phyloP scores from a whole-genome alignment of 2,329 filamentous ascomycete genomes.

The Fusarium ramigenum region DNA sequence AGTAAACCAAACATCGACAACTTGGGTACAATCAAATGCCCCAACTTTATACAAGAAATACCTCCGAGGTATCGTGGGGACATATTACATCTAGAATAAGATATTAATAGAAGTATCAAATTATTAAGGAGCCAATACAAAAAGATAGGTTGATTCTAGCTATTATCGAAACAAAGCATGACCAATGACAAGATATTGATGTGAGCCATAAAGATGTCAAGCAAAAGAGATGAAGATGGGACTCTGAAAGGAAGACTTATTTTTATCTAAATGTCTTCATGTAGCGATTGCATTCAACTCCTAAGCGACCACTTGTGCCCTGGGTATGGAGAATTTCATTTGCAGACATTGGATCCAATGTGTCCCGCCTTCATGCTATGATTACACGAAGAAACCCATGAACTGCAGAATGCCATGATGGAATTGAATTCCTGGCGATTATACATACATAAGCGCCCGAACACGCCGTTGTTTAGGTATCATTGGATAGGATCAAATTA shows the following conservation, averaged over 20 bases:
- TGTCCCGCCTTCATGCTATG: neutral
- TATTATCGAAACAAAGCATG: neutral
- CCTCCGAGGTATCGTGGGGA: too few species aligned
- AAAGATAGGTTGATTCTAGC: neutral
- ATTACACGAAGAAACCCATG: neutral
- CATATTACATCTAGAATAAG: neutral
- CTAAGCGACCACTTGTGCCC: neutral
- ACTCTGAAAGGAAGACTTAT: neutral
- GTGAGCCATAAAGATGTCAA: neutral
- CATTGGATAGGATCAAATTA: conserved; percentile 22
- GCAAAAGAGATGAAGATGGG: neutral
- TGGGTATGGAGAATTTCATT: neutral
- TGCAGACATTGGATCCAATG: neutral
- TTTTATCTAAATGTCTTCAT: neutral
- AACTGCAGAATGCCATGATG: neutral
- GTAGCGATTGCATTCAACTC: neutral
- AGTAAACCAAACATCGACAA: neutral
- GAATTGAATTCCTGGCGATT: neutral
- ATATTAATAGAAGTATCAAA: neutral
- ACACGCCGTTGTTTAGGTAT: neutral
- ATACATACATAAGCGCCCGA: conserved; percentile 6
- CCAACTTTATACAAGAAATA: too few species aligned
- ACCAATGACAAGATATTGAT: neutral
- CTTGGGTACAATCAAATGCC: neutral
- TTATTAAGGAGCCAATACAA: neutral